phyloP scores from a whole-genome alignment of 2,329 filamentous ascomycete genomes.

The Pezicula neosporulosa region DNA sequence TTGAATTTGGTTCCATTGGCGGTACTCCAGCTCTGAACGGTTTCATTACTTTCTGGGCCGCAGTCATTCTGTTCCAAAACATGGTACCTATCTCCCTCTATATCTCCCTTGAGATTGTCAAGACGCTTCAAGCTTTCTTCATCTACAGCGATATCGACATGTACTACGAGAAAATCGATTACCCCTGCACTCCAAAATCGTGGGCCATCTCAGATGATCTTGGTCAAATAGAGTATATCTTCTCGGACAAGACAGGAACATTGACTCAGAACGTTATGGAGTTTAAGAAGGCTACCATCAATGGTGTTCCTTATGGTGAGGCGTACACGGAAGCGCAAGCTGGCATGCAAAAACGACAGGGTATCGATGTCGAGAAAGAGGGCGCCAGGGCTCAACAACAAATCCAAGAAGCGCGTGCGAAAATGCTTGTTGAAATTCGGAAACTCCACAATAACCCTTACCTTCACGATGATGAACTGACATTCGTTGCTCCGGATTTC shows the following conservation, averaged over 20 bases:
- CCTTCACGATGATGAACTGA: constrained; percentile 82
- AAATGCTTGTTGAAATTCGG: constrained; percentile 70
- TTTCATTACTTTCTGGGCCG: constrained; percentile 96
- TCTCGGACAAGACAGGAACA: constrained; percentile 91
- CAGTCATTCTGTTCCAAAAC: constrained; percentile 94
- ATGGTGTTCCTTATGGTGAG: constrained; percentile 94
- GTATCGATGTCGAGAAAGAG: constrained; percentile 82
- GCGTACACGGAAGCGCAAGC: constrained; percentile 96
- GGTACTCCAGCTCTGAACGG: constrained; percentile 73
- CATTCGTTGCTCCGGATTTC: constrained; percentile 89
- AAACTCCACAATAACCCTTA: constrained; percentile 86
- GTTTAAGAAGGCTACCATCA: constrained; percentile 97
- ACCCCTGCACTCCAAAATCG: constrained; percentile 93
- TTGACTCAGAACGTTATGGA: constrained; percentile 96
- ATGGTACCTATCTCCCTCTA: constrained; percentile 98
- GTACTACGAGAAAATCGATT: constrained; percentile 94
- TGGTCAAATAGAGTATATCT: constrained; percentile 98
- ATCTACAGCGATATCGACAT: constrained; percentile 95
- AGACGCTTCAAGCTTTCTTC: constrained; percentile 90
- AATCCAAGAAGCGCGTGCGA: constrained; percentile 73
- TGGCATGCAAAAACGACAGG: constrained; percentile 90
- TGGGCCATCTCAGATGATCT: constrained; percentile 99
- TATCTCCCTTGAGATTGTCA: constrained; percentile 94
- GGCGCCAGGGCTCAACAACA: constrained; percentile 67
- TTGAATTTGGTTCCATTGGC: constrained; percentile 83